Evolutionary conservation across 306 rosid species (phyloP).

Genomic region (Citrullus colocynthis): DNA sequence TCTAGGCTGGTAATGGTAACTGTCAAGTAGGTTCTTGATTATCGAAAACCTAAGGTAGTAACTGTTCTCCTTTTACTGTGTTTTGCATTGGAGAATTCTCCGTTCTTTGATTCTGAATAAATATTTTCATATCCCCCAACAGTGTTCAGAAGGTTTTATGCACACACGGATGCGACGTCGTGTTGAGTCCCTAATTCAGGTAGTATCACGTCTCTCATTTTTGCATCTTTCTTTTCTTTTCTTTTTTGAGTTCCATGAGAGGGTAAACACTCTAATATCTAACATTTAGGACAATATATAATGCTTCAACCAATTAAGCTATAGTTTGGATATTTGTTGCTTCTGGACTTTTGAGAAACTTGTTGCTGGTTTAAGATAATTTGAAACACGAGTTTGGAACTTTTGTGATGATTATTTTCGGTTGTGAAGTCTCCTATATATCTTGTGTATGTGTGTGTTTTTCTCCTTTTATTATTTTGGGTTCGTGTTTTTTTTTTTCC

Average conservation of each 20-base stretch:
- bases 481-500: too few relatives aligned
- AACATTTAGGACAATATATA: background rate
- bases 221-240: background rate
- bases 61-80: background rate
- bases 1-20: background rate
- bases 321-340: background rate
- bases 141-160: constrained; percentile 99
- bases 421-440: background rate
- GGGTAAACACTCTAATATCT: background rate
- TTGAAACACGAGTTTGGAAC: background rate
- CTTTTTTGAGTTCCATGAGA: background rate
- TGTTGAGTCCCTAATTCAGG: constrained; percentile 95
- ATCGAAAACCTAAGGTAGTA: background rate
- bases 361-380: background rate
- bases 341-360: background rate
- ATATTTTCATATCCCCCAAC: constrained; percentile 14
- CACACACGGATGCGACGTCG: constrained; percentile 98
- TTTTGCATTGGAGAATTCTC: background rate
- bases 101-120: constrained; percentile 2
- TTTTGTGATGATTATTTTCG: background rate
- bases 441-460: background rate
- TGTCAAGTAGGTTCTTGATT: background rate
- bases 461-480: too few relatives aligned
- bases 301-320: background rate
- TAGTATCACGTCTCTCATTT: constrained; percentile 14